Conservation (phyloP, 1,284 basidiomycete genomes). For the Waitea zeae region DNA sequence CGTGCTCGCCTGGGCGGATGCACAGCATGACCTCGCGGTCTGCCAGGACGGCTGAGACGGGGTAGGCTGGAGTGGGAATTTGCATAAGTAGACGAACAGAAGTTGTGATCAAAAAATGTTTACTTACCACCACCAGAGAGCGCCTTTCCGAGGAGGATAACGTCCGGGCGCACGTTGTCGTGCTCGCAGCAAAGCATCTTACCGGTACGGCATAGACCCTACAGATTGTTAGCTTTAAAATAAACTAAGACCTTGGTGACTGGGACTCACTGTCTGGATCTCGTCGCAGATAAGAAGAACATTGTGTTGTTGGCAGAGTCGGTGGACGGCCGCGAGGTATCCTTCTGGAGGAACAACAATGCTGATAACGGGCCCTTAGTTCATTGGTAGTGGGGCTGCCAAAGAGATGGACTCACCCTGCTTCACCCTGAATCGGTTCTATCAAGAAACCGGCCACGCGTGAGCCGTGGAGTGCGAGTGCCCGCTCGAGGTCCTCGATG, state of each 20-base stretch:
- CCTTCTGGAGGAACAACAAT: slow-evolving; percentile 88
- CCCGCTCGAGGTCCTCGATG: slow-evolving; percentile 68
- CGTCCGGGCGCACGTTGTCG: slow-evolving; percentile 80
- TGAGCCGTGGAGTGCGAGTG: slow-evolving; percentile 68
- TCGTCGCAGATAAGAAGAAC: slow-evolving; percentile 95
- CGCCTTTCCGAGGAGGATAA: slow-evolving; percentile 91
- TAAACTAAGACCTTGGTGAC: background rate
- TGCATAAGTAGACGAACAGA: background rate
- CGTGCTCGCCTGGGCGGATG: slow-evolving; percentile 94
- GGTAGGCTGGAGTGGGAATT: slow-evolving; percentile 65
- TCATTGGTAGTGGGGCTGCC: too few species aligned
- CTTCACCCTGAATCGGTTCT: slow-evolving; percentile 97
- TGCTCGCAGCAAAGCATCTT: slow-evolving; percentile 84
- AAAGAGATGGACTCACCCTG: slow-evolving; percentile 39
- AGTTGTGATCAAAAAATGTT: slow-evolving; percentile 1
- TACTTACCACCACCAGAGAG: slow-evolving; percentile 76
- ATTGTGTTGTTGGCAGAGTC: slow-evolving; percentile 86
- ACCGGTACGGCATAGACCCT: slow-evolving; percentile 75
- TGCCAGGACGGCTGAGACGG: slow-evolving; percentile 88
- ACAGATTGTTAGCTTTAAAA: too few species aligned
- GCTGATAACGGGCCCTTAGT: slow-evolving; percentile 19
- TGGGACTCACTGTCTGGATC: slow-evolving; percentile 78
- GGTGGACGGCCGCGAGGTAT: slow-evolving; percentile 66
- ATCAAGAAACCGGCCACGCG: slow-evolving; percentile 88
- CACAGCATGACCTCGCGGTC: slow-evolving; percentile 86